A percentile compares a stretch with the other conserved stretches of the same genome.
These are phyloP conservation scores for Eucalyptus erythrocorys DNA, from an alignment of 345 rosid species.

Conservation along the genomic window DNA sequence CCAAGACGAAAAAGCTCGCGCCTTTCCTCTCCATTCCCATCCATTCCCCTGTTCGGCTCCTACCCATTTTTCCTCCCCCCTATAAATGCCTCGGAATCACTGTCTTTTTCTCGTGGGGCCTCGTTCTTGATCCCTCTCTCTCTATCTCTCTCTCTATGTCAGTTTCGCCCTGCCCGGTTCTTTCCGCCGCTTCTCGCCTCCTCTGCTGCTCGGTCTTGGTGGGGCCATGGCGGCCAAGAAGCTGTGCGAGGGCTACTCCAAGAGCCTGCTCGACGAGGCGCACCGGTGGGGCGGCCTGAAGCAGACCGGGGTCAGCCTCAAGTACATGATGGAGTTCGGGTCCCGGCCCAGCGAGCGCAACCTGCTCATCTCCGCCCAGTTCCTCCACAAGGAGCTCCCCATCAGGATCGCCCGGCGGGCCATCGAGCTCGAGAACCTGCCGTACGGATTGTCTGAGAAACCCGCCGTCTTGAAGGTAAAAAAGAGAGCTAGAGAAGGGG, in stretches of 20 bases:
- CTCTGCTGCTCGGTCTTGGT: background rate
- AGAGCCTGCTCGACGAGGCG: slow-evolving; percentile 62
- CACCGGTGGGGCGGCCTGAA: slow-evolving; percentile 86
- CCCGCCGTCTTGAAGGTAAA: slow-evolving; percentile 67
- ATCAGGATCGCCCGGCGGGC: slow-evolving; percentile 80
- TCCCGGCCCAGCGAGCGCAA: slow-evolving; percentile 53
- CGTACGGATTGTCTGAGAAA: slow-evolving; percentile 68
- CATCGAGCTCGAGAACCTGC: slow-evolving; percentile 70
- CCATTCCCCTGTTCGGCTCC: background rate
- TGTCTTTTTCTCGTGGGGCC: background rate
- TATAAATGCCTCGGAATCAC: background rate
- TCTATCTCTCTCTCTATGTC: background rate
- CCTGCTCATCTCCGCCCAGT: slow-evolving; percentile 72
- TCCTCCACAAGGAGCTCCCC: slow-evolving; percentile 82
- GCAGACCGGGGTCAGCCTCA: slow-evolving; percentile 79
- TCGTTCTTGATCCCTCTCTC: background rate
- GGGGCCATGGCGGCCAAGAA: slow-evolving; percentile 64
- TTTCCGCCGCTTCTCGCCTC: background rate
- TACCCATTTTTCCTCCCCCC: background rate
- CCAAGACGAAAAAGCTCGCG: background rate
- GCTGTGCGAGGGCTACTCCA: slow-evolving; percentile 35
- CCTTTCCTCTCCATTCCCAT: background rate
- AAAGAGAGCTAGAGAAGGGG: background rate
- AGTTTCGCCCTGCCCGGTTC: background rate
- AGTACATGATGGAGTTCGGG: slow-evolving; percentile 97